phyloP scores from a whole-genome alignment of 2,329 filamentous ascomycete species.

The Emergomyces pasteurianus region DNA sequence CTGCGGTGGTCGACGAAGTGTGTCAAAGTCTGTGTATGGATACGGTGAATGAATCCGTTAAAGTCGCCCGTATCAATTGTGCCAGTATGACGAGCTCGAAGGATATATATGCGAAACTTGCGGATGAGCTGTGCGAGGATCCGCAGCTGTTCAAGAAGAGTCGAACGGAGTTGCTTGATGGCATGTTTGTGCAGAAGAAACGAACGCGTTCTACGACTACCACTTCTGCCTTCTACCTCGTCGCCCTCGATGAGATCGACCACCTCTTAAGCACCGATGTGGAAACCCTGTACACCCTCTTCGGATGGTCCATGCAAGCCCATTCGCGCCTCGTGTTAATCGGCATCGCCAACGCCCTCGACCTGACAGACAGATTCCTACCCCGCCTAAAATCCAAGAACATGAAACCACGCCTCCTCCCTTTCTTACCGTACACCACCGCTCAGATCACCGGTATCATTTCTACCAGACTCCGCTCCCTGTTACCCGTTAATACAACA shows the following conservation, averaged over 20 bases:
- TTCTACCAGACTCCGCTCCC: conserved; percentile 64
- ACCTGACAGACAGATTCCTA: conserved; percentile 88
- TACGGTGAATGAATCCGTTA: conserved; percentile 34
- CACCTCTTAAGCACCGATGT: conserved; percentile 80
- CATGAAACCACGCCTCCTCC: conserved; percentile 75
- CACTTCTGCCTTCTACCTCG: conserved; percentile 52
- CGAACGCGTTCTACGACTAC: conserved; percentile 25
- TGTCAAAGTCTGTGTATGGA: conserved; percentile 44
- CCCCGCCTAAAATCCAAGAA: conserved; percentile 88
- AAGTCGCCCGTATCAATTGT: conserved; percentile 79
- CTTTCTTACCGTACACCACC: conserved; percentile 86
- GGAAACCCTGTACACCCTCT: conserved; percentile 83
- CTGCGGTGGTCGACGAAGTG: conserved; percentile 77
- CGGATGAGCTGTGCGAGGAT: conserved; percentile 55
- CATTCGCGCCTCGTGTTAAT: conserved; percentile 71
- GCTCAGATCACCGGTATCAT: conserved; percentile 80
- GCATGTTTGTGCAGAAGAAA: conserved; percentile 56
- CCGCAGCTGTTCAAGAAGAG: conserved; percentile 53
- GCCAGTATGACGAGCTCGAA: conserved; percentile 87
- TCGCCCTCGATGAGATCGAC: conserved; percentile 91
- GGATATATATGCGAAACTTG: conserved; percentile 70
- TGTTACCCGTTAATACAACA: conserved; percentile 41
- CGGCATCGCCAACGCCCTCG: conserved; percentile 90
- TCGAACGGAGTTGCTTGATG: conserved; percentile 55
- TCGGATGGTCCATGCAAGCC: conserved; percentile 84